Base-by-base conservation (phyloP, 257 asterid genomes). In the Scutellaria minor region DNA sequence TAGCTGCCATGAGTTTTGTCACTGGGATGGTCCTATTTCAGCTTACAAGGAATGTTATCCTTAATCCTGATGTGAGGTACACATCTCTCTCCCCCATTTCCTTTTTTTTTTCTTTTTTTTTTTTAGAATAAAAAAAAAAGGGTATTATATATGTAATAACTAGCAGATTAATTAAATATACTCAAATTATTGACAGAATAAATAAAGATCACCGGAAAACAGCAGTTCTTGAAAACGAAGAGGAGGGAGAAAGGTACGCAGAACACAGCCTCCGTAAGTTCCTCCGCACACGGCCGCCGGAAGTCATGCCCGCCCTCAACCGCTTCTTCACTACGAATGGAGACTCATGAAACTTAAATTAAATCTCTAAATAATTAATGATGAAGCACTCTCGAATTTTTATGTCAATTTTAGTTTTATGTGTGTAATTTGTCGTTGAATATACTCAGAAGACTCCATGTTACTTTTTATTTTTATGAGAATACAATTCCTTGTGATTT, bases 51-150 rank as follows among this genome's bases (percentile, higher is more conserved):
- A 92, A 92, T 61, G 68, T 86, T 7, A 44, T 83, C 50, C 59
- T 84, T 71, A 92, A 89, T 74, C 98, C 96, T 58, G 96, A 80
- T 4, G 96, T 92, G 80, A 92, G 93, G 96, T 91, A 46, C 18
- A n/a, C 10, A 10, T 37, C 7, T 18, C 18, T 39, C 37, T 1
- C 2, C 5, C 5, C 4, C 0, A 35, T 58, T 51, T 12, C 9
- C 14, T 31, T 6, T 46, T 44, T 27, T 31, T 31, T 22, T 18
- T 45, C 6, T 37, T 68, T 4, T 31, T 5, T 24, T 4, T 31
- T 10, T 24, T 6, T 9, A 10, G 27, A 55, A 41, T 57, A 1
- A 39, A 40, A 31, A 18, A 18, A 18, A 18, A 18, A 18, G 18
- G 18, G 18, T 18, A 18, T 0, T 18, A 18, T 18, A 18, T 18